phyloP scores from a whole-genome alignment of 1,139 yeast species.

The Pichia sp. region DNA sequence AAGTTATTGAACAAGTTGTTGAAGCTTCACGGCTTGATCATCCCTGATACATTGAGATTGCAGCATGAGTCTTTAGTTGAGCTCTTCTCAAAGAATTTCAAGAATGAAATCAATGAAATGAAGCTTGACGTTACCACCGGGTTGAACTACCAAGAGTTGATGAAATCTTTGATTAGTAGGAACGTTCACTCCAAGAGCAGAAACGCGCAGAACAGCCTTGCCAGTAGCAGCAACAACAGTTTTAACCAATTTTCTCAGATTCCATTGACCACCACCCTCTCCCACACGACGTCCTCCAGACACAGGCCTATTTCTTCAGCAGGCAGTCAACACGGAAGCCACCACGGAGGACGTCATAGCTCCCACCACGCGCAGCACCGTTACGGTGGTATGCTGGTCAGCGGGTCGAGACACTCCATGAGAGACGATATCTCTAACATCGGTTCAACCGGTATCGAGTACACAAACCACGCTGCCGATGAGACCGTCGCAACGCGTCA shows the following conservation, averaged over 20 bases:
- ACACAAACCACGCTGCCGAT: constrained; percentile 1
- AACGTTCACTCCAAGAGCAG: constrained; percentile 20
- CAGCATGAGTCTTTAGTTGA: constrained; percentile 66
- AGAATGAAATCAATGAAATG: constrained; percentile 50
- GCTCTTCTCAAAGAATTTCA: constrained; percentile 64
- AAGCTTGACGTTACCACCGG: constrained; percentile 22
- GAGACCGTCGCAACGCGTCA: constrained; percentile 3
- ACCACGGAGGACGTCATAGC: background rate
- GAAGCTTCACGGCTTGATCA: constrained; percentile 61
- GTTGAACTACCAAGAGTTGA: constrained; percentile 16
- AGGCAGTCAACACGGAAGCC: constrained; percentile 8
- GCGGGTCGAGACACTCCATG: constrained; percentile 9
- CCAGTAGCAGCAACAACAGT: constrained; percentile 7
- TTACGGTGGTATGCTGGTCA: constrained; percentile 4
- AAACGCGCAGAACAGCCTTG: background rate
- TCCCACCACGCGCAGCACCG: constrained; percentile 6
- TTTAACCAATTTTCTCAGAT: constrained; percentile 10
- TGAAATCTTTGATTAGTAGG: constrained; percentile 18
- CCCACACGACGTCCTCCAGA: background rate
- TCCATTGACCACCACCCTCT: background rate
- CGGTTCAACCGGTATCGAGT: background rate
- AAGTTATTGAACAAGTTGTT: constrained; percentile 63
- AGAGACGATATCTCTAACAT: constrained; percentile 11
- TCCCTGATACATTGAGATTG: constrained; percentile 52
- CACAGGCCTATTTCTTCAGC: constrained; percentile 3